Percentiles rank a stretch among this genome's conserved stretches.
These are phyloP conservation scores for Cystofilobasidium ferigula DNA, from an alignment of 768 basidiomycete genomes.

Conservation along the genomic window DNA sequence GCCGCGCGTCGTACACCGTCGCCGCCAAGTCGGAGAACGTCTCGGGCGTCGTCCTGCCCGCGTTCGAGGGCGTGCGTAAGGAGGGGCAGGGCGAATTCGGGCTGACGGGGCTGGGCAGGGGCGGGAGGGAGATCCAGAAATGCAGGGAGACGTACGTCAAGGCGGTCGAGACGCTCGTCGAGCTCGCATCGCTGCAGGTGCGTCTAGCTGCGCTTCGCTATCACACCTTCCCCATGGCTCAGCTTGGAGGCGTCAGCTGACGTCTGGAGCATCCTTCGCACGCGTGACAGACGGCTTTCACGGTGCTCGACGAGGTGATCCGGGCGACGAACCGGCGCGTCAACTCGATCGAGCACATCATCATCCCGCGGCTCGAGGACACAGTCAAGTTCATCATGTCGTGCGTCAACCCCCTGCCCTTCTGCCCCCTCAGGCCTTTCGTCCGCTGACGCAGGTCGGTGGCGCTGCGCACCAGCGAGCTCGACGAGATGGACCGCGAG, in stretches of 20 bases:
- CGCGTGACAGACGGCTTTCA: constrained; percentile 99
- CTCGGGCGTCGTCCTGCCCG: constrained; percentile 86
- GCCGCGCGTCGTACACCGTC: constrained; percentile 80
- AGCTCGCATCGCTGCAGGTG: constrained; percentile 71
- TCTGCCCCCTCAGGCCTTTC: neutral
- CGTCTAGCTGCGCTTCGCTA: constrained; percentile 23
- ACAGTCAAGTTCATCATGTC: constrained; percentile 97
- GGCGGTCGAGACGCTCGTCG: constrained; percentile 91
- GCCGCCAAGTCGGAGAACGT: constrained; percentile 96
- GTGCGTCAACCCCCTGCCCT: constrained; percentile 4
- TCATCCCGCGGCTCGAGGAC: constrained; percentile 90
- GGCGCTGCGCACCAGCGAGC: constrained; percentile 43
- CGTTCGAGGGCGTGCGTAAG: constrained; percentile 77
- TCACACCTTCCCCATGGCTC: neutral
- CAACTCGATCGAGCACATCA: constrained; percentile 94
- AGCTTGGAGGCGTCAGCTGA: too few relatives aligned
- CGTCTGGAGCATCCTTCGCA: too few relatives aligned
- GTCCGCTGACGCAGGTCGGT: neutral
- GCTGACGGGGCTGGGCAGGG: constrained; percentile 88
- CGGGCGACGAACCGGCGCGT: constrained; percentile 97
- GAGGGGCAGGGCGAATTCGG: constrained; percentile 66
- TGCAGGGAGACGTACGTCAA: constrained; percentile 97
- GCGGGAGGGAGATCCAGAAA: constrained; percentile 87
- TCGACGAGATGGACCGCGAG: constrained; percentile 89
- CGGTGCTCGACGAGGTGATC: constrained; percentile 96